Evolutionary conservation across 345 rosid species (phyloP), one percentile per base, ranked within the genome.

Genomic region (Pelargonium nanum): DNA sequence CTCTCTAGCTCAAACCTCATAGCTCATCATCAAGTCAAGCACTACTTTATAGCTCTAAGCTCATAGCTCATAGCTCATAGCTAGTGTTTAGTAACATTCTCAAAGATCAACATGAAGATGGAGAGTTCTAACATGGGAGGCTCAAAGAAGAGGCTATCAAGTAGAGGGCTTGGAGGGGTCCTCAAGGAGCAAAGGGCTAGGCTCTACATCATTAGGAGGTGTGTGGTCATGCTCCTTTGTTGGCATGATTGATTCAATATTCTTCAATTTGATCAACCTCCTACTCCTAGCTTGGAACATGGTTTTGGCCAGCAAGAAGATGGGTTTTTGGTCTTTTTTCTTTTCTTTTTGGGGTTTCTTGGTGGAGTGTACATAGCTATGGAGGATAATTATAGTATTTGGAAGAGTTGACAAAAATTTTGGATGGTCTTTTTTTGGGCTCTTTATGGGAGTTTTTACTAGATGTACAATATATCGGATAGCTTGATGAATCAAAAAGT

Each of bases 181-280:
- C 80, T 84, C 15, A 72, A 78, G 73, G 91, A 87, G 67, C 95
- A 87, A 69, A 84, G 79, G 75, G 90, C 95, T 24, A 73, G 75
- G 74, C 88, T 87, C 61, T 87, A 87, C 57, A 87, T 87, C 10
- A 87, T 87, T 19, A 77, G 85, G 70, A 82, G 95, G 76, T 84
- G 95, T 61, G 91, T 87, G 1, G 87, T 84, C 68, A 87, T 34
- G 45, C 45, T 34, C 45, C 45, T 34, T 34, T 34, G 45, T 34
- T 34, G 45, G 45, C 45, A 34, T 76, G 95, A 87, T 54, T 84
- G 56, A 69, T 19, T 5, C 13, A n/a, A n/a, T n/a, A 1, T 34
- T 34, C 45, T 34, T 34, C 45, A 34, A 34, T 15, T 4, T 34
- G 45, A 34, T 34, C 45, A 34, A 34, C 7, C 45, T 34, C 45